Conservation (phyloP, 2,329 filamentous ascomycete species). For the Colletotrichum orchidophilum region DNA sequence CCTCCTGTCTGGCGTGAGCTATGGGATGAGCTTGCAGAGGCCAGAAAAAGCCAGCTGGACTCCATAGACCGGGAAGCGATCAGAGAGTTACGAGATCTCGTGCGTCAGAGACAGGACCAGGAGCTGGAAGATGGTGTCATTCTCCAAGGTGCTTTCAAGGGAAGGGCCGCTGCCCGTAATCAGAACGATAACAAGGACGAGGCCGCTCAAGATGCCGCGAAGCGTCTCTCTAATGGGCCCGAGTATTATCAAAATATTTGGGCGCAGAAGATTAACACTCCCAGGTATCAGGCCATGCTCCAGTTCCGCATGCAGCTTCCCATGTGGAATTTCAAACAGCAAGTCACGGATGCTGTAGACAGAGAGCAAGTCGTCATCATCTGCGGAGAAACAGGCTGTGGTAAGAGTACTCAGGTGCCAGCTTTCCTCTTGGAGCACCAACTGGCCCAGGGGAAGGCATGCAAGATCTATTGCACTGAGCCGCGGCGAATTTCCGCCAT, state of each 20-base stretch:
- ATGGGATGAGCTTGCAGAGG: slow-evolving; percentile 80
- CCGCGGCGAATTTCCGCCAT: slow-evolving; percentile 96
- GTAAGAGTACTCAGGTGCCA: slow-evolving; percentile 98
- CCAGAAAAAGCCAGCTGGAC: slow-evolving; percentile 76
- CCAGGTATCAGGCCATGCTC: slow-evolving; percentile 82
- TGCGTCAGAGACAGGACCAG: slow-evolving; percentile 74
- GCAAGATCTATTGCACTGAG: slow-evolving; percentile 96
- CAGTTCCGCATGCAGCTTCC: slow-evolving; percentile 81
- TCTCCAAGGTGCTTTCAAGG: slow-evolving; percentile 79
- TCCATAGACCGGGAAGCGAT: slow-evolving; percentile 75
- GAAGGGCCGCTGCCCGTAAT: slow-evolving; percentile 58
- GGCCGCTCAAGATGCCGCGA: slow-evolving; percentile 54
- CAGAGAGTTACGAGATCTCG: slow-evolving; percentile 73
- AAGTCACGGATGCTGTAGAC: slow-evolving; percentile 81
- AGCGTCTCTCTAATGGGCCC: slow-evolving; percentile 48
- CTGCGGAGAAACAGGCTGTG: slow-evolving; percentile 95
- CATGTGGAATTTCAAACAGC: slow-evolving; percentile 85
- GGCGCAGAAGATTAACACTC: slow-evolving; percentile 64
- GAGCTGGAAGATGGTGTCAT: slow-evolving; percentile 80
- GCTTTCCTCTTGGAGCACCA: slow-evolving; percentile 93
- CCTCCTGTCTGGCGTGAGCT: slow-evolving; percentile 85
- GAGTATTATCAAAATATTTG: slow-evolving; percentile 68
- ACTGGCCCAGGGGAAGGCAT: slow-evolving; percentile 79
- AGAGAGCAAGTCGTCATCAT: slow-evolving; percentile 88
- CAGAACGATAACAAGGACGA: slow-evolving; percentile 60